A percentile compares a stretch with the other conserved stretches of the same genome.
Evolutionary conservation across 192 early-diverging fungal genomes (phyloP).

Genomic region (Coemansia furcata): DNA sequence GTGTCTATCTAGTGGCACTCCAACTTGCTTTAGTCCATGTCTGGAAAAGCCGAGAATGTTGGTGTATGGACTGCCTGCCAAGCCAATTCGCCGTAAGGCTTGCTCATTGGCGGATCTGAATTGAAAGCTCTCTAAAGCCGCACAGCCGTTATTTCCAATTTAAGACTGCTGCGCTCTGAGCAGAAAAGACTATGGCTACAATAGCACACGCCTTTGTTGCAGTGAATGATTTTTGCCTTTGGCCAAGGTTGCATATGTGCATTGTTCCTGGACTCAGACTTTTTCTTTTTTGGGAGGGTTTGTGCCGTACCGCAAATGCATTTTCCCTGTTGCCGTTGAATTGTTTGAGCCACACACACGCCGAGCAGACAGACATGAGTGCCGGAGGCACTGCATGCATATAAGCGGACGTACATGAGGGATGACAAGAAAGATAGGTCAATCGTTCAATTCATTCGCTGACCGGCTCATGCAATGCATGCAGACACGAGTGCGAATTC

Average conservation of each 20-base stretch:
- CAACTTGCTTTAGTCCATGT: background rate
- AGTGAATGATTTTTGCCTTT: background rate
- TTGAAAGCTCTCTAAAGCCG: background rate
- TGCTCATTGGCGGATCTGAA: background rate
- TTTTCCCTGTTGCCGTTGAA: background rate
- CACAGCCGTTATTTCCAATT: background rate
- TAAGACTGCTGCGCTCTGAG: background rate
- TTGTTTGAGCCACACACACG: background rate
- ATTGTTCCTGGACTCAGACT: background rate
- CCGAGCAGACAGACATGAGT: background rate
- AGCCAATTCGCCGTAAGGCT: background rate
- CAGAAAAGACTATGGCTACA: background rate
- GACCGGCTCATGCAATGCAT: conserved; percentile 1
- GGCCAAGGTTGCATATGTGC: background rate
- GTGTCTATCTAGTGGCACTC: background rate
- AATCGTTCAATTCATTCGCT: conserved; percentile 3
- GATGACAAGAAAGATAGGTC: background rate
- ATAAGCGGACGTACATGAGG: background rate
- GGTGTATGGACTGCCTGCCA: background rate
- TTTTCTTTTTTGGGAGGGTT: background rate
- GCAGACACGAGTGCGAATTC: conserved; percentile 13
- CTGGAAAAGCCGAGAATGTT: background rate
- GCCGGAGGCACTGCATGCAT: conserved; percentile 1
- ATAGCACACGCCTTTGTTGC: background rate
- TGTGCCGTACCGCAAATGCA: background rate